These are phyloP conservation scores for Coelastrella sp. DNA, from an alignment of 139 green algal species.

Conservation along the genomic window DNA sequence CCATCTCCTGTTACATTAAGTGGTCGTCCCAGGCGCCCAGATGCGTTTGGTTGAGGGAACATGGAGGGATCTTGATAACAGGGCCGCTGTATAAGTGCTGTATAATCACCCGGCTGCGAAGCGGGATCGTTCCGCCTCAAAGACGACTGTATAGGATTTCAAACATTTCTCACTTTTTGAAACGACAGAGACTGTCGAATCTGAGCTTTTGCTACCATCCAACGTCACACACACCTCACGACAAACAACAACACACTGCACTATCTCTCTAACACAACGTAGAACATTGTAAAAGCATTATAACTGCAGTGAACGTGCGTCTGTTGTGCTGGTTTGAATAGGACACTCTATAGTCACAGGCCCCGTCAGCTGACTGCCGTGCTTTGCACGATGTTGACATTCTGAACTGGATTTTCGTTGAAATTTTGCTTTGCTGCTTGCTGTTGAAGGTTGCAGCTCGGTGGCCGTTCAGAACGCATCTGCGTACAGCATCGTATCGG, in stretches of 20 bases:
- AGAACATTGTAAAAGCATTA: neutral
- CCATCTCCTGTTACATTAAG: neutral
- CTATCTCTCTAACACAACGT: neutral
- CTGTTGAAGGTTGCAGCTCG: neutral
- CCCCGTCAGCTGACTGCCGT: no score
- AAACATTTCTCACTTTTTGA: neutral
- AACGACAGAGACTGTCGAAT: neutral
- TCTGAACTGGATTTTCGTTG: no score
- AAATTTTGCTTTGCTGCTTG: no score
- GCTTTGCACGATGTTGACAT: no score
- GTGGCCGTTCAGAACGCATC: no score
- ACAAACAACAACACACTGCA: neutral
- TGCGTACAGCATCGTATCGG: no score
- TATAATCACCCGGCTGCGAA: neutral
- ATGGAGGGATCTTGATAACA: neutral
- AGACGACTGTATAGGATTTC: neutral
- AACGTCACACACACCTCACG: neutral
- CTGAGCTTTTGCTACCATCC: neutral
- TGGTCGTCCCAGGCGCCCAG: neutral
- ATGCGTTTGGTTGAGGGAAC: neutral
- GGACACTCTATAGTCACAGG: no score
- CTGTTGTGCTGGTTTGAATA: no score
- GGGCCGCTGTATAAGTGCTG: neutral
- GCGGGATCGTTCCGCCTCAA: neutral
- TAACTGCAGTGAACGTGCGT: neutral